Conservation (phyloP, 352 stramenopile genomes). For the Lagenidium giganteum region DNA sequence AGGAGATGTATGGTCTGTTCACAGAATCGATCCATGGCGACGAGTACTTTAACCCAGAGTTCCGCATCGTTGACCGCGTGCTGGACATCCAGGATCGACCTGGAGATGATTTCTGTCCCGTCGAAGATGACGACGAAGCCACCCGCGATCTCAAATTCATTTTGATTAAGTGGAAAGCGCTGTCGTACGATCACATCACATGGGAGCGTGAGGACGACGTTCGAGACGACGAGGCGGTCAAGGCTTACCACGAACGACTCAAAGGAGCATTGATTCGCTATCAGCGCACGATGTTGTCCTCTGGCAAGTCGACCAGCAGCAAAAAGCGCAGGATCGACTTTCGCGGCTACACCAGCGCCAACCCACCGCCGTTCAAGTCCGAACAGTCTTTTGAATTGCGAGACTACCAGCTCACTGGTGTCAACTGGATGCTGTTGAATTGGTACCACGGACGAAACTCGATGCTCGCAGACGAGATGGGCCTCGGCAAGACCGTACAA, state of each 20-base stretch:
- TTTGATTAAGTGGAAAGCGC: constrained; percentile 98
- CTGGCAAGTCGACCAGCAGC: constrained; percentile 9
- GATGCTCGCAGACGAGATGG: constrained; percentile 99
- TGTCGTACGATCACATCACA: constrained; percentile 96
- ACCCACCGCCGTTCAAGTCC: constrained; percentile 50
- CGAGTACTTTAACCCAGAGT: constrained; percentile 90
- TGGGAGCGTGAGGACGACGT: constrained; percentile 99
- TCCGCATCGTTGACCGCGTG: constrained; percentile 85
- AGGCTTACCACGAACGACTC: constrained; percentile 78
- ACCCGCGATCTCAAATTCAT: constrained; percentile 89
- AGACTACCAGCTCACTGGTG: constrained; percentile 98
- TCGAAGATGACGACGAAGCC: constrained; percentile 36
- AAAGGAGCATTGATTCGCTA: constrained; percentile 41
- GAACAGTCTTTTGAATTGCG: constrained; percentile 82
- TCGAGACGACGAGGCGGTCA: constrained; percentile 69
- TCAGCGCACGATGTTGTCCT: constrained; percentile 41
- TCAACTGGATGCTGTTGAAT: constrained; percentile 99
- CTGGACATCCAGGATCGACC: constrained; percentile 79
- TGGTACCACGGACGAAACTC: constrained; percentile 97
- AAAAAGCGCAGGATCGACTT: constrained; percentile 69
- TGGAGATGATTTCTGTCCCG: constrained; percentile 57
- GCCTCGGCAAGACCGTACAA: constrained; percentile 94
- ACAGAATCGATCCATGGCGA: constrained; percentile 55
- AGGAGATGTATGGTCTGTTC: constrained; percentile 47
- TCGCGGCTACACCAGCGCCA: constrained; percentile 56